These are phyloP conservation scores for Brassica rapa DNA, from an alignment of 345 rosid species.

Conservation along the genomic window DNA sequence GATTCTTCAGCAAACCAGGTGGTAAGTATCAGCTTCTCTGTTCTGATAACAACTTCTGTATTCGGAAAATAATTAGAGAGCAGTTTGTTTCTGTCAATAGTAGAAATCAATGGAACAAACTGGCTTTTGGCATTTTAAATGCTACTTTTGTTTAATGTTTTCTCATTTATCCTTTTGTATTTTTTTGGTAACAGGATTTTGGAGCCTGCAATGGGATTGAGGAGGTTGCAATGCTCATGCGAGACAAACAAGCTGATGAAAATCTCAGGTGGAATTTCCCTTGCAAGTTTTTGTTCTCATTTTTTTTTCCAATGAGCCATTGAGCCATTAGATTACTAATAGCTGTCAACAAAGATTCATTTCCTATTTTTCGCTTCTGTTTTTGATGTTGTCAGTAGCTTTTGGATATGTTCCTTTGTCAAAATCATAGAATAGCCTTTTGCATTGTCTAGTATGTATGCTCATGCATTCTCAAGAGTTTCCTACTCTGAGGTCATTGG, in stretches of 20 bases:
- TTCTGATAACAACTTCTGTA: not conserved
- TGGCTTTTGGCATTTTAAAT: too few relatives aligned
- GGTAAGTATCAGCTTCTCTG: slow-evolving; percentile 48
- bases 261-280: slow-evolving; percentile 65
- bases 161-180: not conserved
- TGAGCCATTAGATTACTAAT: not conserved
- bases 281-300: not conserved
- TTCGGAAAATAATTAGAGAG: not conserved
- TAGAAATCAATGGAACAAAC: not conserved
- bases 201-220: slow-evolving; percentile 87
- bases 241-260: slow-evolving; percentile 92
- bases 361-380: not conserved
- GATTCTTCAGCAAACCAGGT: slow-evolving; percentile 92
- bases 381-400: not conserved
- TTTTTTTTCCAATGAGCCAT: not conserved
- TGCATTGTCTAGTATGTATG: not conserved
- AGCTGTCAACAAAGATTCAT: slow-evolving; percentile 1
- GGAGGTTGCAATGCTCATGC: slow-evolving; percentile 80
- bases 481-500: not conserved
- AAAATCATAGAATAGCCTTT: not conserved
- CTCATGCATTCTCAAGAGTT: slow-evolving; percentile 1
- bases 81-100: not conserved
- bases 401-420: not conserved
- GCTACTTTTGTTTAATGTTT: too few relatives aligned
- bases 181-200: slow-evolving; percentile 59